Evolutionary conservation across 768 basidiomycete genomes (phyloP).

Genomic region (Phlebiopsis flavidoalba): DNA sequence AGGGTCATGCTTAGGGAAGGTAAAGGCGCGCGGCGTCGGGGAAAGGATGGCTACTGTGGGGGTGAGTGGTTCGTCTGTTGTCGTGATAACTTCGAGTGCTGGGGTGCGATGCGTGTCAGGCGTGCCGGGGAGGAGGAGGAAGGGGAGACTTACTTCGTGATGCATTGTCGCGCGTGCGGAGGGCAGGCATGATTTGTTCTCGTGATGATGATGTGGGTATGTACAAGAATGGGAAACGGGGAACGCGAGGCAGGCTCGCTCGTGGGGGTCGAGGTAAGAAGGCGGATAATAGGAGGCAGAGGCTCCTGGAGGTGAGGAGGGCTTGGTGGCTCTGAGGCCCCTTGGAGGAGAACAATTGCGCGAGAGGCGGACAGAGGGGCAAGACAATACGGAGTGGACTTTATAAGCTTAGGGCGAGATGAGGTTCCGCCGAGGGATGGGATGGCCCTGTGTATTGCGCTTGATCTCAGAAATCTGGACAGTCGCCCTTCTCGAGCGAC

Average conservation of each 20-base stretch:
- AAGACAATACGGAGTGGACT: slow-evolving; percentile 28
- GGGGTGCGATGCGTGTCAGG: slow-evolving; percentile 17
- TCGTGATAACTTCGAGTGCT: slow-evolving; percentile 67
- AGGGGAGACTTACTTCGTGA: slow-evolving; percentile 36
- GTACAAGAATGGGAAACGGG: slow-evolving; percentile 26
- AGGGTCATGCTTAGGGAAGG: slow-evolving; percentile 41
- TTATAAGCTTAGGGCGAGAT: slow-evolving; percentile 25
- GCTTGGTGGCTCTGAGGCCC: slow-evolving; percentile 47
- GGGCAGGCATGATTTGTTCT: slow-evolving; percentile 64
- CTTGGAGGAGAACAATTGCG: slow-evolving; percentile 57
- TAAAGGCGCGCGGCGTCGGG: slow-evolving; percentile 67
- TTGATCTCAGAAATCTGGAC: slow-evolving; percentile 19
- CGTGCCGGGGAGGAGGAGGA: not conserved
- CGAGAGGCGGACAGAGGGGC: slow-evolving; percentile 46
- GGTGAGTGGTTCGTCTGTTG: slow-evolving; percentile 50
- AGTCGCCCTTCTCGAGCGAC: slow-evolving; percentile 16
- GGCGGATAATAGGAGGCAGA: slow-evolving; percentile 28
- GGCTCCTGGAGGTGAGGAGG: slow-evolving; percentile 35
- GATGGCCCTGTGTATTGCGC: slow-evolving; percentile 12
- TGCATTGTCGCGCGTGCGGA: slow-evolving; percentile 74
- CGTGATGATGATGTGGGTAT: slow-evolving; percentile 17
- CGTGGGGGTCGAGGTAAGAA: slow-evolving; percentile 7
- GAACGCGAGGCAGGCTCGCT: slow-evolving; percentile 20
- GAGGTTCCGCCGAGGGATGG: slow-evolving; percentile 20
- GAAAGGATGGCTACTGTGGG: slow-evolving; percentile 56